Evolutionary conservation across 2,329 filamentous ascomycete genomes (phyloP).

Genomic region (Didymellaceae sp.): DNA sequence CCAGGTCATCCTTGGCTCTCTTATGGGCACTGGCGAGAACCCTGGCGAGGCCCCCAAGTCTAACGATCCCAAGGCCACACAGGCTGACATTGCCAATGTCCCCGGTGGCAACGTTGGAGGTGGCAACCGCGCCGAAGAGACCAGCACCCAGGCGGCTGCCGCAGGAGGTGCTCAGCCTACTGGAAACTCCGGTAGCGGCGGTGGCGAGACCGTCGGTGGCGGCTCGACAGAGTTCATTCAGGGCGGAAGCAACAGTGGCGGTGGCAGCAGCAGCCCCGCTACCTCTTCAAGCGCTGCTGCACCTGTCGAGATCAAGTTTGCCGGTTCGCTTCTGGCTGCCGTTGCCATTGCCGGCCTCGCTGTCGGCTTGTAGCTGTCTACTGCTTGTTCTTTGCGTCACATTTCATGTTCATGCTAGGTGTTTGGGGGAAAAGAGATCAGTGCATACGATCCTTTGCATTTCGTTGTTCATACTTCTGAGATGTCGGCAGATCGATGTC

Average conservation of each 20-base stretch:
- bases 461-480: background rate
- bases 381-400: background rate
- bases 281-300: slow-evolving; percentile 29
- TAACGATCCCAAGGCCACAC: slow-evolving; percentile 36
- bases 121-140: slow-evolving; percentile 48
- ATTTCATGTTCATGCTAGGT: slow-evolving; percentile 17
- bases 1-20: slow-evolving; percentile 75
- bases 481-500: background rate
- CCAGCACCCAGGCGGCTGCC: slow-evolving; percentile 18
- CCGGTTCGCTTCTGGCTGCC: slow-evolving; percentile 44
- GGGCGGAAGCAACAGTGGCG: background rate
- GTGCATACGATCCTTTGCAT: slow-evolving; percentile 5
- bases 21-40: slow-evolving; percentile 81
- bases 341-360: slow-evolving; percentile 43
- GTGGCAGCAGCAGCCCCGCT: background rate
- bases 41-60: slow-evolving; percentile 56
- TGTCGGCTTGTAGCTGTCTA: slow-evolving; percentile 22
- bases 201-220: no score
- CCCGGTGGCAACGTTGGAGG: slow-evolving; percentile 63
- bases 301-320: slow-evolving; percentile 33
- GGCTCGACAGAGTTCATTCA: slow-evolving; percentile 21
- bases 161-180: slow-evolving; percentile 19
- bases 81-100: slow-evolving; percentile 55
- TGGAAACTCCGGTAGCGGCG: slow-evolving; percentile 1
- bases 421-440: slow-evolving; percentile 10